Percentiles rank a stretch among this genome's conserved stretches.
Evolutionary conservation across 176 grass and related monocot genomes (phyloP).

Genomic region (Oryza meyeriana): DNA sequence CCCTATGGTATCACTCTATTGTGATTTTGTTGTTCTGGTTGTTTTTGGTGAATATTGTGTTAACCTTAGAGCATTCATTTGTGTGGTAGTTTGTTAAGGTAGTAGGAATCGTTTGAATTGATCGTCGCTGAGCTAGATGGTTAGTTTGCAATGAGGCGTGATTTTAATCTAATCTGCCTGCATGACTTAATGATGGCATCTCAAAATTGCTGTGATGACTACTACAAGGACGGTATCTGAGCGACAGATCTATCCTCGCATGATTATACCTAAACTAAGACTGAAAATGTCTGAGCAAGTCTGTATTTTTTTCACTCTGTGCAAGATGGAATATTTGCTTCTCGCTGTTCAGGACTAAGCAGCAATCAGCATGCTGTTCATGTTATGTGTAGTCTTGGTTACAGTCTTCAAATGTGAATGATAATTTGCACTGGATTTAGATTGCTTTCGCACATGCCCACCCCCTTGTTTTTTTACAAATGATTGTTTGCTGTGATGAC

Average conservation of each 20-base stretch:
- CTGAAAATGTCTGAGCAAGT: slow-evolving; percentile 13
- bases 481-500: slow-evolving; percentile 13
- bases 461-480: neutral
- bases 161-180: neutral
- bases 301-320: too few species aligned
- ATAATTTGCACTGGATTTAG: neutral
- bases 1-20: neutral
- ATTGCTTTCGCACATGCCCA: neutral
- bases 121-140: neutral
- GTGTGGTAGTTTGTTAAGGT: neutral
- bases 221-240: slow-evolving; percentile 19
- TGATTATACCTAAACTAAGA: neutral
- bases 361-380: neutral
- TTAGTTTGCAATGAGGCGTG: neutral
- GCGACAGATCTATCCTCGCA: neutral
- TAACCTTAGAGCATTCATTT: neutral
- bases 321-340: neutral
- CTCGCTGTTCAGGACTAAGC: too few species aligned
- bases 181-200: neutral
- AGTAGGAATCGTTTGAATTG: neutral
- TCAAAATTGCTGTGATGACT: neutral
- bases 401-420: neutral
- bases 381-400: neutral
- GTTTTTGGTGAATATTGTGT: neutral
- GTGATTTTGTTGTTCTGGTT: neutral